A percentile compares a stretch with the other conserved stretches of the same genome.
These are phyloP conservation scores for Aegilops sharonensis DNA, from an alignment of 176 grass and related monocot genomes.

Conservation along the genomic window DNA sequence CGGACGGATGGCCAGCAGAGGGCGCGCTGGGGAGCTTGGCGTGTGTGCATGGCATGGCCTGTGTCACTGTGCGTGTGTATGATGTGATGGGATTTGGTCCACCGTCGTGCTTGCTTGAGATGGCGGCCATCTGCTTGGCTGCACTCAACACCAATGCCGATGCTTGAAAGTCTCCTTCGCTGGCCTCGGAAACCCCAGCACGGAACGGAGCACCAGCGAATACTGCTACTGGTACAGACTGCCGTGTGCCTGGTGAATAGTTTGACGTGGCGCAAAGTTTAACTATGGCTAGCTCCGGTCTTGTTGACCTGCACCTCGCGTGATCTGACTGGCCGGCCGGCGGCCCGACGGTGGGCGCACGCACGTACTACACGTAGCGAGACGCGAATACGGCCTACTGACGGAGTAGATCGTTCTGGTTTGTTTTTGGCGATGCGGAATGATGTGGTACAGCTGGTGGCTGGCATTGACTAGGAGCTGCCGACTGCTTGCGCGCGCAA, in stretches of 20 bases:
- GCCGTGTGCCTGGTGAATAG: neutral
- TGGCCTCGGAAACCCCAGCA: constrained; percentile 30
- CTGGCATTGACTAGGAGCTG: constrained; percentile 30
- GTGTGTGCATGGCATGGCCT: neutral
- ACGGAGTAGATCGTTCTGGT: no score
- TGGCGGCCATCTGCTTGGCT: constrained; percentile 40
- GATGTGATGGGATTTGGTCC: constrained; percentile 58
- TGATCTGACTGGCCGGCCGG: neutral
- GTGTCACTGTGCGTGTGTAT: neutral
- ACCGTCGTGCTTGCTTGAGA: constrained; percentile 49
- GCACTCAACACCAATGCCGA: constrained; percentile 49
- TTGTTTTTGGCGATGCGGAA: neutral
- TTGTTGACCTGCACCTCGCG: neutral
- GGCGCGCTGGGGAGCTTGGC: neutral
- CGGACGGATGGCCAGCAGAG: neutral
- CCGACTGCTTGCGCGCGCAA: constrained; percentile 5
- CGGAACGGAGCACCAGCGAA: neutral
- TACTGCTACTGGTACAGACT: neutral
- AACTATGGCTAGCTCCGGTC: no score
- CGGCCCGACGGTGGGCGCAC: no score
- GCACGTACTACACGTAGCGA: no score
- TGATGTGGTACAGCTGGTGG: neutral
- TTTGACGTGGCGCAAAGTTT: neutral
- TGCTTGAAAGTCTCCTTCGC: constrained; percentile 36
- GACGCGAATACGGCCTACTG: no score